phyloP scores from a whole-genome alignment of 2,329 filamentous ascomycete genomes.

The Fusarium chlamydosporum region DNA sequence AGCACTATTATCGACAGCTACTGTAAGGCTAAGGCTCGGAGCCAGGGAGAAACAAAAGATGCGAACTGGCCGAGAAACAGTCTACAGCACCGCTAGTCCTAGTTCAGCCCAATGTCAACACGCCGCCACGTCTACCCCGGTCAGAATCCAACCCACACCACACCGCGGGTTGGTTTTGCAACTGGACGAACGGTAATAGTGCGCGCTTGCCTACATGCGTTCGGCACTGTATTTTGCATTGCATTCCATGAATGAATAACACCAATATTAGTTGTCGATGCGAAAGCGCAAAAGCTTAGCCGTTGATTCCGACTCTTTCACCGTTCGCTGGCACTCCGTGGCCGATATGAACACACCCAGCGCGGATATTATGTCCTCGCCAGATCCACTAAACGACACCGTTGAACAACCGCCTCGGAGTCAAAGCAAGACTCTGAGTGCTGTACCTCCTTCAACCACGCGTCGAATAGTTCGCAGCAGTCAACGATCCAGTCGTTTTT shows the following conservation, averaged over 20 bases:
- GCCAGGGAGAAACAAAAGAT: slow-evolving; percentile 47
- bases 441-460: slow-evolving; percentile 56
- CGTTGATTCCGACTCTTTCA: slow-evolving; percentile 49
- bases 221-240: slow-evolving; percentile 22
- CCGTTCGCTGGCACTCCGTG: slow-evolving; percentile 56
- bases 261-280: slow-evolving; percentile 49
- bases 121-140: slow-evolving; percentile 42
- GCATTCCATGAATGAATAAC: slow-evolving; percentile 45
- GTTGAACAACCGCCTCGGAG: slow-evolving; percentile 42
- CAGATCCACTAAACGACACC: slow-evolving; percentile 64
- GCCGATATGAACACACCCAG: slow-evolving; percentile 56
- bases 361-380: slow-evolving; percentile 64
- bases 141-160: slow-evolving; percentile 39
- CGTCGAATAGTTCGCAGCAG: slow-evolving; percentile 64
- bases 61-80: slow-evolving; percentile 26
- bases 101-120: slow-evolving; percentile 53
- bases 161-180: slow-evolving; percentile 39
- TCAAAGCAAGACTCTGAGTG: slow-evolving; percentile 37
- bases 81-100: slow-evolving; percentile 42
- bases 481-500: slow-evolving; percentile 58
- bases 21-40: slow-evolving; percentile 35
- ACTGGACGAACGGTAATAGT: slow-evolving; percentile 22
- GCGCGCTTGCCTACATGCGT: slow-evolving; percentile 33
- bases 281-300: slow-evolving; percentile 49
- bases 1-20: slow-evolving; percentile 5